These are phyloP conservation scores for Helminthosporium solani DNA, from an alignment of 2,329 filamentous ascomycete species.

Conservation along the genomic window DNA sequence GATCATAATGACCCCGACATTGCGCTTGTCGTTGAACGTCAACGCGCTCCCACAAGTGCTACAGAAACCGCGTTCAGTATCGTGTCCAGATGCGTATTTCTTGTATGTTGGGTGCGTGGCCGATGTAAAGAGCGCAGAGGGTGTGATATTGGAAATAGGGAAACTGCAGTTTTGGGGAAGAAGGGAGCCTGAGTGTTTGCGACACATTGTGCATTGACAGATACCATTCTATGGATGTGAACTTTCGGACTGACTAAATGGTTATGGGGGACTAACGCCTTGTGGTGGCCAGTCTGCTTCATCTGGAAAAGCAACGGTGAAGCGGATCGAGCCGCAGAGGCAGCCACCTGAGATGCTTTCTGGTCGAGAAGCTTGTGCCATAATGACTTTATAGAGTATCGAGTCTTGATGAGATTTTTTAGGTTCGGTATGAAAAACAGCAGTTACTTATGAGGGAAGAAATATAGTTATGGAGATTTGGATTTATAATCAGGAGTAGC, in stretches of 20 bases:
- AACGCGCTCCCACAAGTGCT: slow-evolving; percentile 23
- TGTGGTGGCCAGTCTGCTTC: slow-evolving; percentile 23
- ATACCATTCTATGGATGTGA: slow-evolving; percentile 21
- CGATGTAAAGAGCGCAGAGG: slow-evolving; percentile 6
- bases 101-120: slow-evolving; percentile 19
- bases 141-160: slow-evolving; percentile 15
- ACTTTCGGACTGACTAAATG: neutral
- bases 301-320: slow-evolving; percentile 21
- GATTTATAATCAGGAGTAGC: neutral
- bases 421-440: too few species aligned
- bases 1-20: slow-evolving; percentile 17
- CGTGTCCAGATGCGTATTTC: slow-evolving; percentile 18
- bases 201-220: slow-evolving; percentile 33
- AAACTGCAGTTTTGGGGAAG: slow-evolving; percentile 23
- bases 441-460: neutral
- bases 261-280: slow-evolving; percentile 9
- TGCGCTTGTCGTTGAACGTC: slow-evolving; percentile 16
- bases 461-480: neutral
- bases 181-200: slow-evolving; percentile 26
- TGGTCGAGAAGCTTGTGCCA: slow-evolving; percentile 8
- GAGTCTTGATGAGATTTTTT: too few species aligned
- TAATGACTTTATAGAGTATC: neutral
- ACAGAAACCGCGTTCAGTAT: slow-evolving; percentile 24
- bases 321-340: slow-evolving; percentile 27
- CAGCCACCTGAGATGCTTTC: slow-evolving; percentile 23